These are phyloP conservation scores for Aspergillus transmontanensis DNA, from an alignment of 2,329 filamentous ascomycete species.

Conservation along the genomic window DNA sequence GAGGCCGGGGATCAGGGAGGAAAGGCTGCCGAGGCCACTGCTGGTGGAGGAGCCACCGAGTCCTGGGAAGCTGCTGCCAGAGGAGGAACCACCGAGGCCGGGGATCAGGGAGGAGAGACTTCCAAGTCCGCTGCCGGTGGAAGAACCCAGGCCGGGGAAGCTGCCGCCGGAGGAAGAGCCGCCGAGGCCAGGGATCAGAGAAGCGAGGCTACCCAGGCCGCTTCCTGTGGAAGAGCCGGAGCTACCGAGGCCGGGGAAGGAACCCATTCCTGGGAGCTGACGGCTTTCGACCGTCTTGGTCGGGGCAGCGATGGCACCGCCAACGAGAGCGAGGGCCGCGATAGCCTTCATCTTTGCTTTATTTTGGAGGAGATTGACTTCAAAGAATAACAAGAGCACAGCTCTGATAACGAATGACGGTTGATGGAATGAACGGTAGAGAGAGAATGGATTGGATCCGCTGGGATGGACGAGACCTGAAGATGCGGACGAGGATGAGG, in stretches of 20 bases:
- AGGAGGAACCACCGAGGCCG: neutral
- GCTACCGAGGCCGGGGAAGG: conserved; percentile 7
- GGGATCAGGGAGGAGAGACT: neutral
- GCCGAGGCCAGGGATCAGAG: neutral
- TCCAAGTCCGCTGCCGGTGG: conserved; percentile 10
- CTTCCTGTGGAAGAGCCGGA: conserved; percentile 9
- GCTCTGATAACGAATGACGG: neutral
- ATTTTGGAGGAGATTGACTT: neutral
- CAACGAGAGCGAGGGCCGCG: conserved; percentile 23
- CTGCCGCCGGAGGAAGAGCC: neutral
- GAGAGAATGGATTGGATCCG: conserved; percentile 3
- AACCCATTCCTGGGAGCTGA: conserved; percentile 16
- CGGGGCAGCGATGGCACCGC: conserved; percentile 26
- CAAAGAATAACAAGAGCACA: conserved; percentile 11
- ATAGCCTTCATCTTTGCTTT: conserved; percentile 25
- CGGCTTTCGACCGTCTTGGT: conserved; percentile 28
- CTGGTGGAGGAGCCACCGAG: neutral
- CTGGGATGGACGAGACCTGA: conserved; percentile 11
- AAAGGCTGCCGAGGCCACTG: conserved; percentile 8
- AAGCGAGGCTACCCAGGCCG: conserved; percentile 5
- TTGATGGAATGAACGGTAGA: neutral
- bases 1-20: neutral
- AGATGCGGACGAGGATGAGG: neutral
- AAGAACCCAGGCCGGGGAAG: conserved; percentile 7
- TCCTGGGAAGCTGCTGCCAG: neutral